Conservation (phyloP, 1,284 basidiomycete genomes). For the Cutaneotrichosporon sp. region DNA sequence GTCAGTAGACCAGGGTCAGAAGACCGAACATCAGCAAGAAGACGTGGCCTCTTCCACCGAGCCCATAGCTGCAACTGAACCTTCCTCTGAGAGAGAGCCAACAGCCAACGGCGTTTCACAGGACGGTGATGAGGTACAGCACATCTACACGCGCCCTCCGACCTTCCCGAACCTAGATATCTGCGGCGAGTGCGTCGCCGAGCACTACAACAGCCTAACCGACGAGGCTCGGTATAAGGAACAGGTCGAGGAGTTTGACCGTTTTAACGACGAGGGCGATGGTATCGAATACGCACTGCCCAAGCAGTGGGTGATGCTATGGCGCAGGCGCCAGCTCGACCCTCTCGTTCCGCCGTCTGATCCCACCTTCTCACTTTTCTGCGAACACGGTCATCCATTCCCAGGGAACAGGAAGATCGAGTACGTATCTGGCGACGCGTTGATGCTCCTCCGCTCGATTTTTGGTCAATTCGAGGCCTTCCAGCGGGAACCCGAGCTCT, state of each 20-base stretch:
- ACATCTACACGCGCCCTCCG: background rate
- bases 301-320: conserved; percentile 26
- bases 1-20: no score
- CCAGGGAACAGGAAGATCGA: background rate
- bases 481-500: conserved; percentile 8
- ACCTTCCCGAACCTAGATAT: conserved; percentile 16
- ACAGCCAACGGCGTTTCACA: no score
- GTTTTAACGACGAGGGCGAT: conserved; percentile 15
- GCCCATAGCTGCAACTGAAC: no score
- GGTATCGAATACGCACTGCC: conserved; percentile 27
- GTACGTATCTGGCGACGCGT: conserved; percentile 10
- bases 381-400: conserved; percentile 29
- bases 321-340: conserved; percentile 20
- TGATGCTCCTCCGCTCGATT: conserved; percentile 25
- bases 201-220: conserved; percentile 6
- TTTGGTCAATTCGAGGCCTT: conserved; percentile 27
- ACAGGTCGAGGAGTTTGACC: conserved; percentile 22
- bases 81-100: background rate
- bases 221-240: conserved; percentile 2
- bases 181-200: conserved; percentile 29
- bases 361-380: conserved; percentile 24
- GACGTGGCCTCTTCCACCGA: no score
- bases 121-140: background rate
- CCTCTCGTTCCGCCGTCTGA: conserved; percentile 16
- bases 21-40: no score